These are phyloP conservation scores for Epichloe gansuensis DNA, from an alignment of 2,329 filamentous ascomycete genomes.

Conservation along the genomic window DNA sequence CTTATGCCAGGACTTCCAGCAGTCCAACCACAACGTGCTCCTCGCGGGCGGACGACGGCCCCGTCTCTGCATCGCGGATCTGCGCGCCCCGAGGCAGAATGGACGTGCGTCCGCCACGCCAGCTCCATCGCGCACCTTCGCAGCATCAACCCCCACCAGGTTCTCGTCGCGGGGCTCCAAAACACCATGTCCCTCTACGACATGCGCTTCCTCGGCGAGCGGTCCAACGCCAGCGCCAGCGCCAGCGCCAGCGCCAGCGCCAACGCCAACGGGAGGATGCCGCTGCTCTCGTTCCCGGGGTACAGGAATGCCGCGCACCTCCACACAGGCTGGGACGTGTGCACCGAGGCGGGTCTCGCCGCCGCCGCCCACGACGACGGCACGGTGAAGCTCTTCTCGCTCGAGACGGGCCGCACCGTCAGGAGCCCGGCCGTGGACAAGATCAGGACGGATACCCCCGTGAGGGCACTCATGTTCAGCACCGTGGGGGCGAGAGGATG, in stretches of 20 bases:
- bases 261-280: conserved; percentile 13
- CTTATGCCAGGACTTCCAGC: conserved; percentile 37
- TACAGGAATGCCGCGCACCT: conserved; percentile 39
- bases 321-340: conserved; percentile 40
- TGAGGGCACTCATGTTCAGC: conserved; percentile 34
- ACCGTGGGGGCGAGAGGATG: conserved; percentile 28
- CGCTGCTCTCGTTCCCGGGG: conserved; percentile 35
- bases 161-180: conserved; percentile 40
- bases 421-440: conserved; percentile 13
- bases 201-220: conserved; percentile 28
- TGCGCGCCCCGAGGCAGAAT: conserved; percentile 25
- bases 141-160: conserved; percentile 34
- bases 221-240: conserved; percentile 9
- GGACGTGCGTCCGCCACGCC: conserved; percentile 22
- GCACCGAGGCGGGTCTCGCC: conserved; percentile 33
- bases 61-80: conserved; percentile 32
- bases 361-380: conserved; percentile 42
- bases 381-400: conserved; percentile 36
- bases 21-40: conserved; percentile 30
- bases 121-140: conserved; percentile 37
- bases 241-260: neutral
- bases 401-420: conserved; percentile 31
- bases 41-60: conserved; percentile 40
- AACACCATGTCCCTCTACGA: conserved; percentile 45
- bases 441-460: conserved; percentile 17